Evolutionary conservation across 139 green algal species (phyloP).

Genomic region (Micromonas commoda): DNA sequence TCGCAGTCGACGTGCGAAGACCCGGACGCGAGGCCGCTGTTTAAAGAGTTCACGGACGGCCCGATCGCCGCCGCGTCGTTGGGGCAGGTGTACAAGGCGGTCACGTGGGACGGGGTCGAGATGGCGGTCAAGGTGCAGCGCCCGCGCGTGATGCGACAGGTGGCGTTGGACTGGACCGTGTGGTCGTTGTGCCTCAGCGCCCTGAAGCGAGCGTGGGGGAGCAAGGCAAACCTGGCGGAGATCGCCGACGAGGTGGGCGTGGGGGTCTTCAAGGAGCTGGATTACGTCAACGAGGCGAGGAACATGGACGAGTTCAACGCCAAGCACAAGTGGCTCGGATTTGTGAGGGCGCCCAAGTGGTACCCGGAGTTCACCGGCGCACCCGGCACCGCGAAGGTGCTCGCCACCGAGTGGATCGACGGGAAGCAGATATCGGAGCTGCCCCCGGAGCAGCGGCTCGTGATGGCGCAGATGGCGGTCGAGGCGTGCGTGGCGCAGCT

Average conservation of each 20-base stretch:
- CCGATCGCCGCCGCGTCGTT: conserved; percentile 33
- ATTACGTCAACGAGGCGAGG: conserved; percentile 34
- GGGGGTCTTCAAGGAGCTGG: conserved; percentile 40
- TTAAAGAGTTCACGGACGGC: conserved; percentile 3
- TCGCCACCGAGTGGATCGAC: conserved; percentile 38
- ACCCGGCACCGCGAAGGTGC: conserved; percentile 16
- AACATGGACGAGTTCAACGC: conserved; percentile 37
- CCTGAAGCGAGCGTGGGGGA: conserved; percentile 31
- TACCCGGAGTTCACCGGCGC: conserved; percentile 26
- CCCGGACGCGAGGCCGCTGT: conserved; percentile 16
- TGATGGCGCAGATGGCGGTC: conserved; percentile 36
- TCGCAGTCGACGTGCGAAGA: neutral
- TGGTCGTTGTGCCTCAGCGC: conserved; percentile 19
- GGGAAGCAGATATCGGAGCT: conserved; percentile 30
- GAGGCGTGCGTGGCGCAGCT: conserved; percentile 38
- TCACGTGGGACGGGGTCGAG: conserved; percentile 30
- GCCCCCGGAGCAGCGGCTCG: conserved; percentile 16
- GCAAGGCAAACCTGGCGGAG: conserved; percentile 19
- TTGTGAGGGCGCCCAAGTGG: conserved; percentile 28
- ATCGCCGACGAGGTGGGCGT: conserved; percentile 41
- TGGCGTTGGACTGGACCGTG: conserved; percentile 34
- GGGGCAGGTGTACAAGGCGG: conserved; percentile 39
- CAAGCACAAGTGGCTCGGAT: conserved; percentile 34
- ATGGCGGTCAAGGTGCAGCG: conserved; percentile 41
- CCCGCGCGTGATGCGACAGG: conserved; percentile 23